A percentile compares a stretch with the other conserved stretches of the same genome.
Conservation (phyloP, 2,329 filamentous ascomycete genomes). For the Plectosphaerella plurivora region DNA sequence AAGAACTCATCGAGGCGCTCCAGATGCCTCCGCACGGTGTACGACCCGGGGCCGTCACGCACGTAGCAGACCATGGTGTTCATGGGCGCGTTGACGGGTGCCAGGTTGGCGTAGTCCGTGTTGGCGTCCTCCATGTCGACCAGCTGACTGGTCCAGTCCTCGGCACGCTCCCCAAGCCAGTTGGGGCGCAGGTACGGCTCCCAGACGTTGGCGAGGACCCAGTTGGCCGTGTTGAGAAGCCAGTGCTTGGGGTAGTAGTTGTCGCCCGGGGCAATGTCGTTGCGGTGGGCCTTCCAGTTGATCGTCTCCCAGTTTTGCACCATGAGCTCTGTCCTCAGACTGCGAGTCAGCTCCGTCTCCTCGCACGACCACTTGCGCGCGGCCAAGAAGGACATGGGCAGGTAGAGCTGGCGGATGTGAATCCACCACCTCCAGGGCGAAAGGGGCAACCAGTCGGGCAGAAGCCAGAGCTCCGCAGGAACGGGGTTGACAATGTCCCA, state of each 20-base stretch:
- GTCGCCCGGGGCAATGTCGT: conserved; percentile 73
- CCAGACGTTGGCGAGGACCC: conserved; percentile 74
- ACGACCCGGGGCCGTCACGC: conserved; percentile 71
- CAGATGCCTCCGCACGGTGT: conserved; percentile 69
- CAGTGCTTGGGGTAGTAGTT: conserved; percentile 93
- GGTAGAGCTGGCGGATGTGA: conserved; percentile 93
- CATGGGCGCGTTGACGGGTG: conserved; percentile 86
- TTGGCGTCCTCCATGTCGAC: conserved; percentile 92
- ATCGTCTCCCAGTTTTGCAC: conserved; percentile 74
- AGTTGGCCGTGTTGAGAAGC: conserved; percentile 75
- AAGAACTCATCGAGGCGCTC: conserved; percentile 81
- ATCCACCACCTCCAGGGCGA: conserved; percentile 97
- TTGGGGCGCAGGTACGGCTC: conserved; percentile 69
- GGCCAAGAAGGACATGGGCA: conserved; percentile 88
- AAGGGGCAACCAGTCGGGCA: conserved; percentile 87
- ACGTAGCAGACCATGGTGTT: conserved; percentile 86
- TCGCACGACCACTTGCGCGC: conserved; percentile 78
- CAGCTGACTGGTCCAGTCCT: conserved; percentile 76
- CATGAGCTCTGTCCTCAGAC: conserved; percentile 78
- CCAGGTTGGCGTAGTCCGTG: conserved; percentile 80
- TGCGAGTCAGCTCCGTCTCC: conserved; percentile 66
- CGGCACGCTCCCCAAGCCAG: conserved; percentile 63
- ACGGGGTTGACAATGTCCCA: conserved; percentile 96
- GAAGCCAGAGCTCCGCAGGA: conserved; percentile 87
- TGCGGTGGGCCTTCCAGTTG: conserved; percentile 72